Evolutionary conservation across 2,329 filamentous ascomycete species (phyloP).

Genomic region (Parafenestella ontariensis): DNA sequence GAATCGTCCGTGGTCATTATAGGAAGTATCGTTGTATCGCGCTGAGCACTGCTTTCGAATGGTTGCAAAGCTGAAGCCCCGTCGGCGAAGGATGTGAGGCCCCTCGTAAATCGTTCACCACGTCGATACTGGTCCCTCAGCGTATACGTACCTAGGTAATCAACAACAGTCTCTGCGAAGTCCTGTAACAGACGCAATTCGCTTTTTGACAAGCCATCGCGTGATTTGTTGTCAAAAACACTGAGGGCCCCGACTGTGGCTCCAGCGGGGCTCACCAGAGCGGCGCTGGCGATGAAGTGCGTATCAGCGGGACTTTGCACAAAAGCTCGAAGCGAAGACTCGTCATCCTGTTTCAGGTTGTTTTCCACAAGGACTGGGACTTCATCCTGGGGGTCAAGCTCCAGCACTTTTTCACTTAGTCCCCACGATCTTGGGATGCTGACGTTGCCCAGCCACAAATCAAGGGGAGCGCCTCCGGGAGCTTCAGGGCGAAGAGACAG

Average conservation of each 20-base stretch:
- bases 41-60: slow-evolving; percentile 9
- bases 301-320: slow-evolving; percentile 5
- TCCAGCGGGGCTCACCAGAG: slow-evolving; percentile 31
- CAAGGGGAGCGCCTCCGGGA: slow-evolving; percentile 7
- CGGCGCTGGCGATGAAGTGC: slow-evolving; percentile 39
- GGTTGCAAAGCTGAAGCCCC: slow-evolving; percentile 32
- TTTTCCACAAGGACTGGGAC: slow-evolving; percentile 15
- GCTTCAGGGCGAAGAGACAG: slow-evolving; percentile 27
- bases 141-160: slow-evolving; percentile 36
- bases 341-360: slow-evolving; percentile 5
- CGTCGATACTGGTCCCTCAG: slow-evolving; percentile 33
- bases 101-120: slow-evolving; percentile 41
- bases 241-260: slow-evolving; percentile 33
- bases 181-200: slow-evolving; percentile 27
- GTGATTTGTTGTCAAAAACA: slow-evolving; percentile 31
- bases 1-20: not conserved
- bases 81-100: slow-evolving; percentile 40
- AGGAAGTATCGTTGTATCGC: not conserved
- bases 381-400: not conserved
- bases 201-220: slow-evolving; percentile 19
- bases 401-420: slow-evolving; percentile 32
- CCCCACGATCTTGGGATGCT: slow-evolving; percentile 37
- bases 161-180: slow-evolving; percentile 32
- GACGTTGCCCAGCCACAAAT: slow-evolving; percentile 40
- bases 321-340: not conserved